phyloP scores from a whole-genome alignment of 1,284 basidiomycete genomes.

The Melampsora abietis-canadensis region DNA sequence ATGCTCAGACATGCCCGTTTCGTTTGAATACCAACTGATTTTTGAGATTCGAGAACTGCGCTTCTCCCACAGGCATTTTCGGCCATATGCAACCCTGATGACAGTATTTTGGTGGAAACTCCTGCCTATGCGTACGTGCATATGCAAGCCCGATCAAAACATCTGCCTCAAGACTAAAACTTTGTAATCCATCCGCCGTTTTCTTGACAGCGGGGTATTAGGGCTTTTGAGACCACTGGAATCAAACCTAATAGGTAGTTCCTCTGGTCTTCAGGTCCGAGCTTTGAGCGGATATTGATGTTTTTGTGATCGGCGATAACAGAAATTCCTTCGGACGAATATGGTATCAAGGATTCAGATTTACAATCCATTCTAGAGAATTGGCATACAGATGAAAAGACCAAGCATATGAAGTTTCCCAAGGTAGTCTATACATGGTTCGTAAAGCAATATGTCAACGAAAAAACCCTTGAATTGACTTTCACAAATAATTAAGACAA shows the following conservation, averaged over 20 bases:
- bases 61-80: slow-evolving; percentile 20
- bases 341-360: slow-evolving; percentile 67
- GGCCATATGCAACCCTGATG: slow-evolving; percentile 41
- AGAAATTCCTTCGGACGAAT: slow-evolving; percentile 76
- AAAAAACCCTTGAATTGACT: not conserved
- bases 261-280: not conserved
- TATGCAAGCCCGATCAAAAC: not conserved
- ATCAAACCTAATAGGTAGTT: slow-evolving; percentile 25
- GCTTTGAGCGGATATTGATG: slow-evolving; percentile 26
- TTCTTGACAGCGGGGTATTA: slow-evolving; percentile 15
- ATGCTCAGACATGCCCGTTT: not conserved
- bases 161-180: no score
- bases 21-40: not conserved
- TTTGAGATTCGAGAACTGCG: not conserved
- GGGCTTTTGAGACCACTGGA: slow-evolving; percentile 25
- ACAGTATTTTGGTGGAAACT: slow-evolving; percentile 41
- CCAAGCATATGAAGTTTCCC: slow-evolving; percentile 63
- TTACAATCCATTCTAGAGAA: slow-evolving; percentile 67
- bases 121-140: slow-evolving; percentile 41
- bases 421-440: slow-evolving; percentile 75
- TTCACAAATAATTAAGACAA: not conserved
- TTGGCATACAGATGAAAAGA: slow-evolving; percentile 63
- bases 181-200: not conserved
- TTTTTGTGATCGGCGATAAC: slow-evolving; percentile 47
- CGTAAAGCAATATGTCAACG: not conserved